phyloP scores from a whole-genome alignment of 1,139 yeast genomes.

The Barnettozyma hawaiiensis region DNA sequence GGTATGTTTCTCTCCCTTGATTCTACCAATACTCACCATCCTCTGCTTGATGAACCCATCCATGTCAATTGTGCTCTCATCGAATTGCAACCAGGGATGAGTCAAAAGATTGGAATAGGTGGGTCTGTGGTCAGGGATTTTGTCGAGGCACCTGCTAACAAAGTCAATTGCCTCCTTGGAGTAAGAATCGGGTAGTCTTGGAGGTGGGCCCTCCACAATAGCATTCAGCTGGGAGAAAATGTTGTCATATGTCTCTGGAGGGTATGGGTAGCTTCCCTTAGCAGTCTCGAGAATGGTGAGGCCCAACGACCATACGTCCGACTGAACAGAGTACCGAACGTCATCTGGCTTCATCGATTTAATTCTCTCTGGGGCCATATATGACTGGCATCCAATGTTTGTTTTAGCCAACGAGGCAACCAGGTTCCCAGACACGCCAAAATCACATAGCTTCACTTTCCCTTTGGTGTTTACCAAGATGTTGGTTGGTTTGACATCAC shows the following conservation, averaged over 20 bases:
- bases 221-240: constrained; percentile 92
- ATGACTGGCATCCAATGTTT: constrained; percentile 95
- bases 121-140: constrained; percentile 80
- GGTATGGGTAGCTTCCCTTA: constrained; percentile 89
- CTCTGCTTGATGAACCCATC: constrained; percentile 32
- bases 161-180: constrained; percentile 77
- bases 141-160: constrained; percentile 73
- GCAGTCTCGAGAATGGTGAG: constrained; percentile 85
- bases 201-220: constrained; percentile 95
- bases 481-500: constrained; percentile 97
- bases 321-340: constrained; percentile 83
- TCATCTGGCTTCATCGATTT: constrained; percentile 59
- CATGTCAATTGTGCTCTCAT: constrained; percentile 36
- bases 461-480: constrained; percentile 78
- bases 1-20: constrained; percentile 26
- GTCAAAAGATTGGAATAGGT: constrained; percentile 64
- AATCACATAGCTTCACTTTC: constrained; percentile 87
- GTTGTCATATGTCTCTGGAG: constrained; percentile 86
- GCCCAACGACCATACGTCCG: constrained; percentile 96
- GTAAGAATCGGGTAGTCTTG: constrained; percentile 58
- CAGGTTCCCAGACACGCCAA: constrained; percentile 92
- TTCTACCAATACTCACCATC: constrained; percentile 30
- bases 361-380: constrained; percentile 98
- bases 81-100: constrained; percentile 75
- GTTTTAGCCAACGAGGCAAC: constrained; percentile 96